A percentile compares a stretch with the other conserved stretches of the same genome.
Conservation (phyloP, 106 monocot species). For the Agapanthus africanus region DNA sequence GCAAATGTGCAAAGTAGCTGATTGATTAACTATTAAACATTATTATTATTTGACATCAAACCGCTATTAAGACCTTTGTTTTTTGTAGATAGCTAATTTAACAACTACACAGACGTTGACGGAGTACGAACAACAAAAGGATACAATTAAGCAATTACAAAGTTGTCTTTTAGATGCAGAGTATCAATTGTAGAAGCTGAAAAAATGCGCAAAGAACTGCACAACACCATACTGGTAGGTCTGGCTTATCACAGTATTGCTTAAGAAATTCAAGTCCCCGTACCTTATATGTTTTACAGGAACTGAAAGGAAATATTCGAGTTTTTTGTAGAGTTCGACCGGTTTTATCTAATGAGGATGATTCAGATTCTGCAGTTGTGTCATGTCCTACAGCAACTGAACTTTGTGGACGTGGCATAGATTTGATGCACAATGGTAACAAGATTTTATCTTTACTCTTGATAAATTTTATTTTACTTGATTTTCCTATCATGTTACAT, state of each 20-base stretch:
- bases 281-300: no score
- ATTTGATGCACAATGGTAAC: conserved; percentile 65
- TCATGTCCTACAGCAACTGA: conserved; percentile 74
- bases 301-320: conserved; percentile 84
- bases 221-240: conserved; percentile 96
- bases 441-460: conserved; percentile 63
- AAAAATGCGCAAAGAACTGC: conserved; percentile 67
- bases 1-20: not conserved
- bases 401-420: conserved; percentile 59
- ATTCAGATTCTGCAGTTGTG: conserved; percentile 29
- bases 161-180: conserved; percentile 51
- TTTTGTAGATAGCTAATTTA: conserved; percentile 48
- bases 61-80: not conserved
- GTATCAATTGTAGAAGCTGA: conserved; percentile 54
- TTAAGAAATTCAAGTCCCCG: no score
- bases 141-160: conserved; percentile 32
- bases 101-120: conserved; percentile 40
- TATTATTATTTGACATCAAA: not conserved
- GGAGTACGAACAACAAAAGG: conserved; percentile 45
- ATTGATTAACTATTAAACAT: no score
- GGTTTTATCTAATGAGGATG: conserved; percentile 32
- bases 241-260: no score
- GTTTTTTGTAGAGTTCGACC: conserved; percentile 93
- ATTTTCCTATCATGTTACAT: no score
- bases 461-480: no score